phyloP scores from a whole-genome alignment of 1,284 basidiomycete genomes.

The Boletus sp. region DNA sequence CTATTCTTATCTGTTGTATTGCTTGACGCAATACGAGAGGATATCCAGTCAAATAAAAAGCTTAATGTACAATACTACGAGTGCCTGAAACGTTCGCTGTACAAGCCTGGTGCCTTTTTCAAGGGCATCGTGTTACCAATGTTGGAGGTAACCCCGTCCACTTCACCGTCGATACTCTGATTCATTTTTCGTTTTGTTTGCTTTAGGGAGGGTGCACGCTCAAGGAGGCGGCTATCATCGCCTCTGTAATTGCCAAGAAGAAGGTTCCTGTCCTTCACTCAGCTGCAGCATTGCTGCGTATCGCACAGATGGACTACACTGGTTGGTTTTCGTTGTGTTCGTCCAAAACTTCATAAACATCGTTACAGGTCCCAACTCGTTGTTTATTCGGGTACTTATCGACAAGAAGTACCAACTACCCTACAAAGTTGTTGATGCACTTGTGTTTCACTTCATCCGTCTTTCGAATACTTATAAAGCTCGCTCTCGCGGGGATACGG shows the following conservation, averaged over 20 bases:
- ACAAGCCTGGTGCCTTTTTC: slow-evolving; percentile 98
- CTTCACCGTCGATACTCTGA: neutral
- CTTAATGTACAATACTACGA: slow-evolving; percentile 94
- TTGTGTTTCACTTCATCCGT: slow-evolving; percentile 97
- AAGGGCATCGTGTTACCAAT: slow-evolving; percentile 97
- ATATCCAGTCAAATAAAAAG: slow-evolving; percentile 85
- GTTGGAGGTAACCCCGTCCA: slow-evolving; percentile 65
- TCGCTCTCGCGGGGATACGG: slow-evolving; percentile 56
- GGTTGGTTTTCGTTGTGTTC: slow-evolving; percentile 40
- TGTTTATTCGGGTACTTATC: slow-evolving; percentile 94
- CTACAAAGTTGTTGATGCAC: slow-evolving; percentile 96
- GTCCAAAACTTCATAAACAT: neutral
- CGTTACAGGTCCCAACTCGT: slow-evolving; percentile 77
- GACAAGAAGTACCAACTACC: slow-evolving; percentile 99
- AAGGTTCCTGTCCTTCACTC: slow-evolving; percentile 96
- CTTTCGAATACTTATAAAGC: slow-evolving; percentile 88
- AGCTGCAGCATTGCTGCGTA: slow-evolving; percentile 89
- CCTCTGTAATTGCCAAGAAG: slow-evolving; percentile 87
- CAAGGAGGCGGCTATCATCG: slow-evolving; percentile 94
- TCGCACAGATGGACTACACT: slow-evolving; percentile 96
- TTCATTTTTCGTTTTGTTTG: neutral
- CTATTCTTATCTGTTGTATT: slow-evolving; percentile 92
- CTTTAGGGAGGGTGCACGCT: slow-evolving; percentile 67
- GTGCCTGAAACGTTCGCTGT: slow-evolving; percentile 85
- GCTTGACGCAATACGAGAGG: slow-evolving; percentile 86